Conservation (phyloP, 768 basidiomycete genomes). For the Galerina marginata region DNA sequence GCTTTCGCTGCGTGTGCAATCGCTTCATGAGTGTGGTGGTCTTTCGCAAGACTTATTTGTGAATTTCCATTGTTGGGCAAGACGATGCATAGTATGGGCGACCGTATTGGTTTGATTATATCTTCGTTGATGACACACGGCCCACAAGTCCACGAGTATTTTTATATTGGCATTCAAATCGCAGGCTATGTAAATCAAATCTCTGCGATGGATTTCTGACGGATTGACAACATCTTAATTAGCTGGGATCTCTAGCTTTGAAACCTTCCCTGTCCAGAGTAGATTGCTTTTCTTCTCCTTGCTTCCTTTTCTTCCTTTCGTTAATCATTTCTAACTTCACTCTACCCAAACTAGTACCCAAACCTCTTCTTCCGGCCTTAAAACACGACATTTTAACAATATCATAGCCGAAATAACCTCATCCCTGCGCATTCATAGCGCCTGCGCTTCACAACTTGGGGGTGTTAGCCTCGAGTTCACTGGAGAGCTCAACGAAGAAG, state of each 20-base stretch:
- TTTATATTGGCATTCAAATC: too few species aligned
- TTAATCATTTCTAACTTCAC: conserved; percentile 7
- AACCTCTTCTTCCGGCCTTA: conserved; percentile 79
- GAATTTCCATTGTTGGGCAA: not conserved
- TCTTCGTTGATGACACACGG: too few species aligned
- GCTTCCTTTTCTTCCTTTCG: conserved; percentile 1
- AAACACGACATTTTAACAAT: conserved; percentile 88
- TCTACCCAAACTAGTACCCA: conserved; percentile 62
- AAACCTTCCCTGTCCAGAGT: not conserved
- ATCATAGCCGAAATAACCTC: conserved; percentile 88
- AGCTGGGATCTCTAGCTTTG: too few species aligned
- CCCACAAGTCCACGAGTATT: too few species aligned
- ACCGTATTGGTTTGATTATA: too few species aligned
- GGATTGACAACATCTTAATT: too few species aligned
- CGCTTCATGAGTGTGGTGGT: not conserved
- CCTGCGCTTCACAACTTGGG: conserved; percentile 75
- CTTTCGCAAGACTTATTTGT: not conserved
- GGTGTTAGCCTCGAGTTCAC: conserved; percentile 92
- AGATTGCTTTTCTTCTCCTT: not conserved
- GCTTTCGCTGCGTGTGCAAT: not conserved
- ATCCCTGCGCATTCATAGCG: conserved; percentile 80
- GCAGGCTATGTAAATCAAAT: too few species aligned
- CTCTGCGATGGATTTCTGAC: too few species aligned
- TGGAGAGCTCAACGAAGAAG: conserved; percentile 88
- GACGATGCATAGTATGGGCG: too few species aligned